These are phyloP conservation scores for Saccharomycopsis capsularis DNA, from an alignment of 805 yeast genomes.

Conservation along the genomic window DNA sequence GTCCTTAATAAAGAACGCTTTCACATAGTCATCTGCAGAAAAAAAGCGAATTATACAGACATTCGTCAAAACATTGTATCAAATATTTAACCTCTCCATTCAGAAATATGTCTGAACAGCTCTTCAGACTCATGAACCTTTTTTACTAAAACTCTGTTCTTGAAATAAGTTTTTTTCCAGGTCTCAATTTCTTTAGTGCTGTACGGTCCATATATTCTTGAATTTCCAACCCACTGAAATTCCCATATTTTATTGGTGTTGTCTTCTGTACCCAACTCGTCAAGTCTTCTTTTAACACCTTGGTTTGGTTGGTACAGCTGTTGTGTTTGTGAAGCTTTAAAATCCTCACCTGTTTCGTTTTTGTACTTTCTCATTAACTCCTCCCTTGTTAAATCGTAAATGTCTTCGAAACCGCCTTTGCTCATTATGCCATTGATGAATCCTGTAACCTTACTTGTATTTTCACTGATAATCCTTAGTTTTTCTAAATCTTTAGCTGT, in stretches of 20 bases:
- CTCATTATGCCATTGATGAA: slow-evolving; percentile 37
- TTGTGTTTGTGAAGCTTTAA: no score
- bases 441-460: slow-evolving; percentile 40
- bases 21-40: no score
- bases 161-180: slow-evolving; percentile 45
- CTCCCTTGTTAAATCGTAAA: slow-evolving; percentile 52
- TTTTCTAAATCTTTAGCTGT: slow-evolving; percentile 21
- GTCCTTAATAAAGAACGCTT: no score
- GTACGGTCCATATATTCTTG: slow-evolving; percentile 44
- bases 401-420: slow-evolving; percentile 35
- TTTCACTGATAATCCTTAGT: slow-evolving; percentile 24
- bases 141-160: slow-evolving; percentile 37
- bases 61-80: no score
- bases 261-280: slow-evolving; percentile 9
- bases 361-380: slow-evolving; percentile 42
- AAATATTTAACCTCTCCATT: no score
- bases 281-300: slow-evolving; percentile 19
- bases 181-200: slow-evolving; percentile 39
- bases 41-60: no score
- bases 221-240: slow-evolving; percentile 40
- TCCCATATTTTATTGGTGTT: slow-evolving; percentile 34
- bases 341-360: slow-evolving; percentile 36
- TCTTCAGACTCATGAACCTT: slow-evolving; percentile 23
- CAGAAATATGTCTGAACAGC: slow-evolving; percentile 21
- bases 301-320: background rate